Percentiles rank a stretch among this genome's conserved stretches.
Evolutionary conservation across 495 filamentous ascomycete species (phyloP).

Genomic region (Xylaria flabelliformis): DNA sequence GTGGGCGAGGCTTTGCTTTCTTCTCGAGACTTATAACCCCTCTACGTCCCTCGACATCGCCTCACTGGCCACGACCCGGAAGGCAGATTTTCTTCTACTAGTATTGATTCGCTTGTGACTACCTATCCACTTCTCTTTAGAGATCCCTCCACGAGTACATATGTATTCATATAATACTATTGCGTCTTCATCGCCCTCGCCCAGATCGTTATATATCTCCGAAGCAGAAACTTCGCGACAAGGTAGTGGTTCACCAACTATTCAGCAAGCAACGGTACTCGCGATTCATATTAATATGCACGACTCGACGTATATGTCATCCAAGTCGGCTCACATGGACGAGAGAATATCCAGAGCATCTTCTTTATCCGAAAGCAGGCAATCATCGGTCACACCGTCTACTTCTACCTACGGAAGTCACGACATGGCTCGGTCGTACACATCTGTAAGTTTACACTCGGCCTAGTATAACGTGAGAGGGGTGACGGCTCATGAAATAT

Average conservation of each 20-base stretch:
- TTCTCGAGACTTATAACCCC: constrained; percentile 36
- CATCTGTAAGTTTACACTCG: constrained; percentile 33
- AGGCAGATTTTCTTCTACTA: constrained; percentile 36
- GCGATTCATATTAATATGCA: constrained; percentile 34
- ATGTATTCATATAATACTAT: constrained; percentile 35
- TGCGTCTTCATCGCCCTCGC: constrained; percentile 30
- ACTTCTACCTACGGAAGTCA: constrained; percentile 35
- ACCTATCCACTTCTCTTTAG: constrained; percentile 16
- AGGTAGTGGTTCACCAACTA: constrained; percentile 23
- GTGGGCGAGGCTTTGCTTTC: constrained; percentile 37
- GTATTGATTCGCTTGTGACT: constrained; percentile 25
- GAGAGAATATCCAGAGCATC: constrained; percentile 37
- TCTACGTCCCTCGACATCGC: constrained; percentile 29
- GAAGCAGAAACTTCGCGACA: constrained; percentile 21
- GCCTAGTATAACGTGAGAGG: constrained; percentile 7
- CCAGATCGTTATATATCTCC: constrained; percentile 26
- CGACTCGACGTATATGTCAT: constrained; percentile 32
- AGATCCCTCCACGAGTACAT: constrained; percentile 18
- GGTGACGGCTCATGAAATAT: constrained; percentile 29
- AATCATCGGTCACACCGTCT: constrained; percentile 32
- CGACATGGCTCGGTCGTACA: constrained; percentile 37
- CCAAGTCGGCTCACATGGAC: constrained; percentile 36
- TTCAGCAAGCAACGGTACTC: constrained; percentile 14
- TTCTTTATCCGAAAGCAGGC: constrained; percentile 32
- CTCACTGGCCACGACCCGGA: constrained; percentile 36